Base-by-base conservation (phyloP, 2,329 filamentous ascomycete genomes). In the Cercospora sp. region DNA sequence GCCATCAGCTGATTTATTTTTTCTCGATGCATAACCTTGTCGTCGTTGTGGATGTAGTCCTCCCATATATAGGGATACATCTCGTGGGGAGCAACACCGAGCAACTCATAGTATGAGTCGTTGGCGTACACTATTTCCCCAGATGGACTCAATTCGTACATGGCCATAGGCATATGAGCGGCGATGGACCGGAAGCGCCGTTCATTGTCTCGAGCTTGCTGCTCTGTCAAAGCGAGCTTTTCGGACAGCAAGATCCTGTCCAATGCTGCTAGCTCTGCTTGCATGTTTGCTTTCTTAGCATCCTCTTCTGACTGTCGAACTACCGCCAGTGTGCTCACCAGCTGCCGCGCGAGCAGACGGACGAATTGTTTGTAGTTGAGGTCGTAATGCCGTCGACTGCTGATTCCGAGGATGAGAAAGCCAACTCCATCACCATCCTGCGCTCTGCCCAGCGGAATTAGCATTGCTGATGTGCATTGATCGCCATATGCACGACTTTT, bases 101-200 rank as follows among this genome's bases (percentile, higher is more conserved):
- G 67, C 6, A 80, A 71, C 3, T 80, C 76, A 32, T 69, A 79
- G 76, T 77, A 82, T 6, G 72, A 70, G 45, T 80, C 72, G 60
- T 82, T 82, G 3, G 78, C 74, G 64, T 81, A 81, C 0, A 76
- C 73, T 37, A 80, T 78, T 3, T 74, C 71, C 7, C 80, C 79
- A 8, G 66, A 16, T 4, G 75, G 68, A 32, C 75, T 73, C n/a
- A 79, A 68, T 40, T 80, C 78, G 65, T 80, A 81, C 49, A 82
- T 81, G 6, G 74, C 79, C 21, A 81, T 74, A 3, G 80, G 78
- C 3, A 77, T 72, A 10, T 78, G 69, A 55, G 80, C 78, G 1
- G 80, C 79, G 68, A 81, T 80, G 1, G 76, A 73, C 24, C 77
- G 74, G 24, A 82, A 81, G 9, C 77, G 70, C 1, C 74, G 67